These are phyloP conservation scores for Tetrahymena borealis DNA, from an alignment of 73 alveolate species.

Conservation along the genomic window DNA sequence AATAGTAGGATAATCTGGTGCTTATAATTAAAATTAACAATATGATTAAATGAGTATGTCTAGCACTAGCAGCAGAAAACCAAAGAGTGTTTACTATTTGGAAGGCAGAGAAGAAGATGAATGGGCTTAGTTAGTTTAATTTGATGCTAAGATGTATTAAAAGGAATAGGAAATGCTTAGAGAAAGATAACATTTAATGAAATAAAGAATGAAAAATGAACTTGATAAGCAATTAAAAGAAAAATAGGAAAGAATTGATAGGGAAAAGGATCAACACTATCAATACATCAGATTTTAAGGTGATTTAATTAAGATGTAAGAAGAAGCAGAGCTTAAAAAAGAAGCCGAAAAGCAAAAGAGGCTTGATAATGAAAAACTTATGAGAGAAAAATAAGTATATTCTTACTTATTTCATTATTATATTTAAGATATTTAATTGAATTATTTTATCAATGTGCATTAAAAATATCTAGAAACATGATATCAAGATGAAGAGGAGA, in stretches of 20 bases:
- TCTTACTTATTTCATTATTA: background rate
- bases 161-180: background rate
- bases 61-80: background rate
- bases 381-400: background rate
- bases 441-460: background rate
- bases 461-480: background rate
- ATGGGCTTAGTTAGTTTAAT: background rate
- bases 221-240: background rate
- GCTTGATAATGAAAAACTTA: background rate
- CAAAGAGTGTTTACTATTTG: background rate
- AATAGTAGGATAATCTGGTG: background rate
- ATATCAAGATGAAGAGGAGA: background rate
- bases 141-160: background rate
- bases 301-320: background rate
- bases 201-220: background rate
- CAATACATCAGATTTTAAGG: background rate
- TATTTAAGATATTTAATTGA: too few relatives aligned
- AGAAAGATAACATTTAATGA: background rate
- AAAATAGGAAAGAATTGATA: background rate
- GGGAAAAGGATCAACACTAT: background rate
- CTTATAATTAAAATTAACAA: background rate
- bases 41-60: background rate
- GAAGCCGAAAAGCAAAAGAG: background rate
- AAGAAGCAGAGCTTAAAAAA: background rate
- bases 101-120: background rate